Base-by-base conservation (phyloP, 2,329 filamentous ascomycete genomes). In the Cylindrodendrum hubeiense region DNA sequence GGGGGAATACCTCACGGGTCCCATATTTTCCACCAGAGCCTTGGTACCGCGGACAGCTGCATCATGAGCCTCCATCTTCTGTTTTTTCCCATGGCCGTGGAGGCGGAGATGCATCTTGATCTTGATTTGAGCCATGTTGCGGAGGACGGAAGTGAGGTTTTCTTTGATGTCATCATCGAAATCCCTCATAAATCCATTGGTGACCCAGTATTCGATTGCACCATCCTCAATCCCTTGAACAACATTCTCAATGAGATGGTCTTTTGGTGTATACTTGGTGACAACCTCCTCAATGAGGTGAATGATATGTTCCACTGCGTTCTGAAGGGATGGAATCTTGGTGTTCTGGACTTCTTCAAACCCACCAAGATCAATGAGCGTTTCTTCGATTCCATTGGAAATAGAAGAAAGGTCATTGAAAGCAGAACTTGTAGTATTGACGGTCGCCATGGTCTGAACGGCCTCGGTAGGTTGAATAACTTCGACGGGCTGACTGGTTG, bases 151-250 rank as follows among this genome's bases (percentile, higher is more conserved):
- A 3, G 74, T 26, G 1, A 76, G 51, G 3, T 69, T 67, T 0
- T 70, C 53, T 24, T 70, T 74, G 24, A 77, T 61, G 6, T 71
- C 66, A 12, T 75, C 70, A 7, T 75, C 62, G 9, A 56, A 67
- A 5, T 67, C 61, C 22, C 41, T 47, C n/a, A 78, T 65, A 17
- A 71, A 71, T 0, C 75, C 75, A 13, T 72, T 64, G 4, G 62
- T 34, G 7, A 72, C 56, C 75, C 75, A 78, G 21, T 69, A 62
- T 1, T 74, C 68, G 12, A 77, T 65, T 3, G 74, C 67, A 0
- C 67, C 68, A 6, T 77, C 72, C 21, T 76, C 69, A 9, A 79
- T 71, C 2, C 69, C 74, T 4, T 24, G 44, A 8, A 76, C 37
- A 5, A 72, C 68, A 4, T 59, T 52, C 6, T 69, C 51, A 13